Evolutionary conservation across 2,329 filamentous ascomycete genomes (phyloP), one percentile per base, ranked within the genome.

Genomic region (Calonectria pseudoreteaudii): DNA sequence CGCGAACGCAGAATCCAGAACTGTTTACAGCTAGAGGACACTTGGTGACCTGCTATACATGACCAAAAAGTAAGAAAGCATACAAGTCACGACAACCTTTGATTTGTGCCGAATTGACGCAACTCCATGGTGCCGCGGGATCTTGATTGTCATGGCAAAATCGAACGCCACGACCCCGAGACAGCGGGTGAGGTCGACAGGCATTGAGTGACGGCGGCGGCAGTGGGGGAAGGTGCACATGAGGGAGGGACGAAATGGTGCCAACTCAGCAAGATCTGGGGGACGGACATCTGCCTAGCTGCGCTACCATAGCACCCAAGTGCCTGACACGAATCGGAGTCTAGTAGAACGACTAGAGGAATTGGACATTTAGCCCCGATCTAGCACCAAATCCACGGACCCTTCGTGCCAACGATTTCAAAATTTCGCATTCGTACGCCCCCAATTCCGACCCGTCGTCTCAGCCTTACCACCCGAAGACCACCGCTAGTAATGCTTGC

Each of bases 381-480:
- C 70, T 71, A 49, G 52, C 52, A 73, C 66, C 53, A 49, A 30
- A 67, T 44, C 64, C 13, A 56, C 72, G 76, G 75, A 72, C 72
- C 52, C 66, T 75, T 50, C 14, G 68, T 50, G n/a, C 66, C 60
- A 71, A 52, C 65, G 67, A 66, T 72, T 69, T 67, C 70, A 49
- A 68, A 71, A 74, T 75, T 74, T 77, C 68, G 67, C 65, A 66
- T 68, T 68, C 65, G 66, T 41, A 69, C 68, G 49, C 47, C 71
- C 67, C 34, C 69, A 74, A 69, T 64, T 74, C 72, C 68, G 70
- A 78, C 71, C 74, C 70, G 67, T 72, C 72, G 68, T 80, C 79
- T 80, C 79, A 80, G 78, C 79, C 79, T 80, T 80, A 76, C 74
- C 79, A 74, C 72, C 71, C 71, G 68, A 77, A 67, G 66, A 74